These are phyloP conservation scores for Candida peoriensis DNA, from an alignment of 805 yeast species.

Conservation along the genomic window DNA sequence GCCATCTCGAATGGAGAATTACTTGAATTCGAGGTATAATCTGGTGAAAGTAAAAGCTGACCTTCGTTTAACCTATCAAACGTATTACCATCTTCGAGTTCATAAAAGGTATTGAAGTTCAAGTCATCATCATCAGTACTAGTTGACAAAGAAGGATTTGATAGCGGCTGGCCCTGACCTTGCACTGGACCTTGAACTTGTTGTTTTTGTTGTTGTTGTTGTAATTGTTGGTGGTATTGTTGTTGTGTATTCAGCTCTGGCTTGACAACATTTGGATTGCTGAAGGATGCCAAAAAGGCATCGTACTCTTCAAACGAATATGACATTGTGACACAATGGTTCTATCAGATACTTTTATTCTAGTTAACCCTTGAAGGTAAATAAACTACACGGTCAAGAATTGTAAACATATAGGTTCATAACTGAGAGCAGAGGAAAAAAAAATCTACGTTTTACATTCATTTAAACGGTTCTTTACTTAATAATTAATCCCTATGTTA, in stretches of 20 bases:
- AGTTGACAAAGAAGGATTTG: constrained; percentile 9
- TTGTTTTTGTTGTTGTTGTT: constrained; percentile 5
- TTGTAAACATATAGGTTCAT: too few species aligned
- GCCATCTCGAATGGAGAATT: constrained; percentile 3
- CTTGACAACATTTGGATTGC: neutral
- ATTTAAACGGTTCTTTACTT: too few species aligned
- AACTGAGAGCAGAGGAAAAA: too few species aligned
- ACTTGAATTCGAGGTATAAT: constrained; percentile 5
- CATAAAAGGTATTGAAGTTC: constrained; percentile 4
- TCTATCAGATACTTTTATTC: neutral
- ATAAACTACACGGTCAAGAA: too few species aligned
- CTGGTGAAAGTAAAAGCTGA: constrained; percentile 7
- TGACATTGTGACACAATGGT: constrained; percentile 13
- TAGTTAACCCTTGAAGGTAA: too few species aligned
- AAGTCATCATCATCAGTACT: constrained; percentile 10
- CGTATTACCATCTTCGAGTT: constrained; percentile 1
- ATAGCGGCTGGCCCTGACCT: too few species aligned
- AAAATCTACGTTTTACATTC: too few species aligned
- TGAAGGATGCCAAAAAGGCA: constrained; percentile 25
- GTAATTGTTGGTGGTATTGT: constrained; percentile 5
- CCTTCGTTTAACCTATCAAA: neutral
- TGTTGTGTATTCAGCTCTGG: constrained; percentile 1
- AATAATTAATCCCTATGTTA: too few species aligned
- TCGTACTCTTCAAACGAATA: constrained; percentile 29
- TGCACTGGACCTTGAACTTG: too few species aligned